A percentile compares a stretch with the other conserved stretches of the same genome.
phyloP scores from a whole-genome alignment of 768 basidiomycete species.

The Podaxis sp. region DNA sequence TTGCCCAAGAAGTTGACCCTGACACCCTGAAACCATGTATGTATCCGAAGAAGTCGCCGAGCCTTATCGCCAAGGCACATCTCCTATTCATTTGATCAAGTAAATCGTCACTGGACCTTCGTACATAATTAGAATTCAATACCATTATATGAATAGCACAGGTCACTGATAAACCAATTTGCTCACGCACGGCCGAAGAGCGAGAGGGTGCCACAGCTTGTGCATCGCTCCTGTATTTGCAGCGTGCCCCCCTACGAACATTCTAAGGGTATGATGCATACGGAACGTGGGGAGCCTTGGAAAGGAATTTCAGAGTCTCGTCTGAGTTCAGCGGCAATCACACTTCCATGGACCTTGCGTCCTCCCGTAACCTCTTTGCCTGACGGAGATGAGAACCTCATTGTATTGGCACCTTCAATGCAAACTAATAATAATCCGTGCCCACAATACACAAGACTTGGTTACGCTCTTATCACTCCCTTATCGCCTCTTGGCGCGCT shows the following conservation, averaged over 20 bases:
- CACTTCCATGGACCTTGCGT: neutral
- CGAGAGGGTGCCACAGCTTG: neutral
- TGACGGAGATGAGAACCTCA: neutral
- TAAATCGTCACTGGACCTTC: neutral
- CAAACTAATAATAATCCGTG: neutral
- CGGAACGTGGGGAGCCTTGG: neutral
- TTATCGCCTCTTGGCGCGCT: conserved; percentile 3
- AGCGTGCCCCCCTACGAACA: neutral
- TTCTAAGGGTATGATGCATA: neutral
- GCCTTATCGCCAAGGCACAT: neutral
- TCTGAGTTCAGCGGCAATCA: neutral
- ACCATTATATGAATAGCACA: conserved; percentile 1
- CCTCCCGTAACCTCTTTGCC: neutral
- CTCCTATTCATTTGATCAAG: neutral
- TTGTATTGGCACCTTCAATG: neutral
- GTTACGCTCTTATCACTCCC: conserved; percentile 1
- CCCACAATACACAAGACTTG: neutral
- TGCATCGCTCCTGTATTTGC: neutral
- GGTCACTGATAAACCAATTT: neutral
- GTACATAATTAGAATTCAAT: neutral
- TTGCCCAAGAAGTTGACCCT: neutral
- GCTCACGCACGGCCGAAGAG: neutral
- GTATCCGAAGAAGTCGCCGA: neutral
- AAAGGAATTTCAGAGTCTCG: neutral
- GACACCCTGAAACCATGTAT: neutral